These are phyloP conservation scores for Astragalus glycyphyllos DNA, from an alignment of 306 rosid species.

Conservation along the genomic window DNA sequence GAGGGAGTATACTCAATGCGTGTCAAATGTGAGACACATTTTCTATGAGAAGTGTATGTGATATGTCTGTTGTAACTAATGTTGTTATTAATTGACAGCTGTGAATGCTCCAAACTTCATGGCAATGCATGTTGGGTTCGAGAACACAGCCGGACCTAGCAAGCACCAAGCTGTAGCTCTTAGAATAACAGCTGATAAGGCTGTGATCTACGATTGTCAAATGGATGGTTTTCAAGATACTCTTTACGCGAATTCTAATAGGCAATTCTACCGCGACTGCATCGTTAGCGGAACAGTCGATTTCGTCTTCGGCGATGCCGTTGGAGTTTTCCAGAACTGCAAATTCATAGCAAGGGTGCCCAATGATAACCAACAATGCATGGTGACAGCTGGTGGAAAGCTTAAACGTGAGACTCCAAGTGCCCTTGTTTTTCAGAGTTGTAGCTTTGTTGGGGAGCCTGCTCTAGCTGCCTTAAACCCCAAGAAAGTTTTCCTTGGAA, in stretches of 20 bases:
- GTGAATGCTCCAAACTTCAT: slow-evolving; percentile 67
- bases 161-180: slow-evolving; percentile 66
- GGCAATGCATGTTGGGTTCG: slow-evolving; percentile 69
- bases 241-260: slow-evolving; percentile 50
- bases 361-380: slow-evolving; percentile 46
- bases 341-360: slow-evolving; percentile 59
- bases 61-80: too few relatives aligned
- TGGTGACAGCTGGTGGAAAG: slow-evolving; percentile 78
- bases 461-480: not conserved
- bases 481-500: slow-evolving; percentile 57
- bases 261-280: slow-evolving; percentile 71
- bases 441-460: slow-evolving; percentile 55
- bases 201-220: slow-evolving; percentile 56
- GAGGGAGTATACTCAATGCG: too few relatives aligned
- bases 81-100: slow-evolving; percentile 43
- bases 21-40: too few relatives aligned
- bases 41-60: too few relatives aligned
- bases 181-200: slow-evolving; percentile 56
- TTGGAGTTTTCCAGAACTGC: slow-evolving; percentile 69
- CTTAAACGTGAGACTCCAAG: slow-evolving; percentile 46
- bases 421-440: slow-evolving; percentile 61
- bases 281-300: slow-evolving; percentile 55
- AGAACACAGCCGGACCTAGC: slow-evolving; percentile 60
- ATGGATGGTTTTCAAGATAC: slow-evolving; percentile 69
- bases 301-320: slow-evolving; percentile 61